Conservation (phyloP, 2,329 filamentous ascomycete genomes). For the Drechslerella coelobrocha region DNA sequence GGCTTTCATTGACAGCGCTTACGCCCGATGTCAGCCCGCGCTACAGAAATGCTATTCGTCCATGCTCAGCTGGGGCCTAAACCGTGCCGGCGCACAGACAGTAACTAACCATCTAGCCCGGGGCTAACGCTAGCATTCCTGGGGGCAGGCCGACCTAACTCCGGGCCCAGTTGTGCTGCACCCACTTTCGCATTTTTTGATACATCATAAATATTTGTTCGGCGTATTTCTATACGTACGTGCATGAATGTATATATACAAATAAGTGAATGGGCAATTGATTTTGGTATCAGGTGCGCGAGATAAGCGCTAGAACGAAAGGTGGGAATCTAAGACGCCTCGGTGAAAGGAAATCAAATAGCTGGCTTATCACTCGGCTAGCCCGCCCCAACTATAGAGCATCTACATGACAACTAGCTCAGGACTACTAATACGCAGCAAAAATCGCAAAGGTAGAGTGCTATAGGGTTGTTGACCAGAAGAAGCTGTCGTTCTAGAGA, state of each 20-base stretch:
- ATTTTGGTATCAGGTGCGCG: too few species aligned
- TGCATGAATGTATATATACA: too few species aligned
- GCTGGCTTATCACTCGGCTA: too few species aligned
- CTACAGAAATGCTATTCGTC: neutral
- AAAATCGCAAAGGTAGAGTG: neutral
- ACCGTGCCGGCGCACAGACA: neutral
- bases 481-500: constrained; percentile 3
- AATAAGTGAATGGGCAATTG: too few species aligned
- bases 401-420: constrained; percentile 3
- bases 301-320: too few species aligned
- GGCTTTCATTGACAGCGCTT: constrained; percentile 9
- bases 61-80: neutral
- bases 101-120: neutral
- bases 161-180: neutral
- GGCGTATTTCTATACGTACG: too few species aligned
- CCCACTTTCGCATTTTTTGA: too few species aligned
- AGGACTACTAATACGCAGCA: neutral
- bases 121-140: neutral
- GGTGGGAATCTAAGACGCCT: too few species aligned
- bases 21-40: constrained; percentile 3
- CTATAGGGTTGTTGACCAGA: neutral
- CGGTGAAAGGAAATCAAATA: neutral
- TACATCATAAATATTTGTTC: too few species aligned
- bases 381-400: too few species aligned
- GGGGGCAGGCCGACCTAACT: too few species aligned